Evolutionary conservation across 2,329 filamentous ascomycete genomes (phyloP).

Genomic region (Fusarium sp.): DNA sequence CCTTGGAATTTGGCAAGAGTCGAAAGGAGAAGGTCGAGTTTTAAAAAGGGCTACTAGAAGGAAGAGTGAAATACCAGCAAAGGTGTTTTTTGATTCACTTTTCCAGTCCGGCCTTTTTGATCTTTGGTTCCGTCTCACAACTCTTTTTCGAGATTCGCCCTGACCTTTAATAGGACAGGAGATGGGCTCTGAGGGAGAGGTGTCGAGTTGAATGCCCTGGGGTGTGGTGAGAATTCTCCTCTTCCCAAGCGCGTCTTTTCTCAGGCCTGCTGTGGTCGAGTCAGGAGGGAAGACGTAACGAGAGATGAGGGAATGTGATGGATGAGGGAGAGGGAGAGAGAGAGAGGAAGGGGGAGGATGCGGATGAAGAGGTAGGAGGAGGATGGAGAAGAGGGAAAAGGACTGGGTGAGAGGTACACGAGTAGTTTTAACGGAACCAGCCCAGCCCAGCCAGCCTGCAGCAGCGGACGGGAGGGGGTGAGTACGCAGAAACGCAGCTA

Average conservation of each 20-base stretch:
- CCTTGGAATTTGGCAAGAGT: slow-evolving; percentile 54
- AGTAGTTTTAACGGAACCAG: slow-evolving; percentile 51
- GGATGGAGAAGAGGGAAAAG: slow-evolving; percentile 64
- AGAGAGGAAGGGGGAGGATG: slow-evolving; percentile 52
- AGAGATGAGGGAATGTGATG: slow-evolving; percentile 64
- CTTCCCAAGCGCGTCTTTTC: slow-evolving; percentile 47
- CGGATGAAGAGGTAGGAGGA: slow-evolving; percentile 62
- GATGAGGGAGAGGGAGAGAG: slow-evolving; percentile 48
- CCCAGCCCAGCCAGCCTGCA: slow-evolving; percentile 14
- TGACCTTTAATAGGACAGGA: slow-evolving; percentile 44
- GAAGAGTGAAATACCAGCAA: slow-evolving; percentile 53
- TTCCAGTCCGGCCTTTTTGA: slow-evolving; percentile 36
- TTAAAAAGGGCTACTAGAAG: slow-evolving; percentile 22
- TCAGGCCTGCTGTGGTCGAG: slow-evolving; percentile 51
- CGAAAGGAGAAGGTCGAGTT: slow-evolving; percentile 34
- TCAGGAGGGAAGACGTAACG: slow-evolving; percentile 60
- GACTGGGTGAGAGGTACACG: slow-evolving; percentile 62
- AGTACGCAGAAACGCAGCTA: slow-evolving; percentile 6
- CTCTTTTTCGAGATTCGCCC: slow-evolving; percentile 33
- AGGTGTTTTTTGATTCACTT: slow-evolving; percentile 50
- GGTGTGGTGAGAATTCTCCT: slow-evolving; percentile 45
- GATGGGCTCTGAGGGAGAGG: slow-evolving; percentile 32
- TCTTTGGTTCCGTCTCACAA: slow-evolving; percentile 39
- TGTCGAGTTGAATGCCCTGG: slow-evolving; percentile 36
- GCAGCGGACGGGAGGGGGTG: slow-evolving; percentile 8